Percentiles rank a stretch among this genome's conserved stretches.
phyloP scores from a whole-genome alignment of 2,329 filamentous ascomycete genomes.

The Diaporthe capsici region DNA sequence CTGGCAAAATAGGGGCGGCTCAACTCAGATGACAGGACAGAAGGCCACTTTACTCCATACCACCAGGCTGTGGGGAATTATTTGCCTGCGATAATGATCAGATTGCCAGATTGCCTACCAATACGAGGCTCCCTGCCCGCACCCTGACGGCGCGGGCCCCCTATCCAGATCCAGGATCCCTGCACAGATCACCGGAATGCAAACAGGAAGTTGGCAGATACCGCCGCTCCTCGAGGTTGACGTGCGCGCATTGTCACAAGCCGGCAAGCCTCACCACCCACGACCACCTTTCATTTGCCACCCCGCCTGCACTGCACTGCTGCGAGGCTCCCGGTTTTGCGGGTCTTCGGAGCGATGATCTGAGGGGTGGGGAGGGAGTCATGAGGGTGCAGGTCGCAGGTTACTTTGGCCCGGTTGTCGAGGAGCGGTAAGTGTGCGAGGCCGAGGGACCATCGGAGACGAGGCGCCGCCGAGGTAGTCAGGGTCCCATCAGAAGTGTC shows the following conservation, averaged over 20 bases:
- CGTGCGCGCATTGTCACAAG: constrained; percentile 20
- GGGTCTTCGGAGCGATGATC: constrained; percentile 29
- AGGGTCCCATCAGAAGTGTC: constrained; percentile 31
- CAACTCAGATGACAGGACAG: constrained; percentile 34
- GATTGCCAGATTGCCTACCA: constrained; percentile 34
- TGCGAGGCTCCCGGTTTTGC: constrained; percentile 23
- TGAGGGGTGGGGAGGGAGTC: constrained; percentile 24
- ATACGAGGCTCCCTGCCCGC: constrained; percentile 34
- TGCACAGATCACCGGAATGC: constrained; percentile 32
- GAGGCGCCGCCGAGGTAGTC: constrained; percentile 29
- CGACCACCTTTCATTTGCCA: constrained; percentile 17
- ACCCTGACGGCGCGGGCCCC: constrained; percentile 23
- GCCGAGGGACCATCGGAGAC: constrained; percentile 28
- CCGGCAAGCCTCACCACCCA: constrained; percentile 14
- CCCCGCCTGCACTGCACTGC: constrained; percentile 23
- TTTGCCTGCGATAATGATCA: constrained; percentile 29
- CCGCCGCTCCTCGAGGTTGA: constrained; percentile 3
- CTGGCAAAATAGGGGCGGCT: constrained; percentile 35
- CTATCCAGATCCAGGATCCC: constrained; percentile 30
- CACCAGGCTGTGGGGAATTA: constrained; percentile 33
- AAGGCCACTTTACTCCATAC: constrained; percentile 35
- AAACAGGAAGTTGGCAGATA: constrained; percentile 31
- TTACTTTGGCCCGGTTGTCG: constrained; percentile 19
- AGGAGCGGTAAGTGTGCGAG: constrained; percentile 31
- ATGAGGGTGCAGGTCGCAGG: constrained; percentile 26